phyloP scores from a whole-genome alignment of 2,329 filamentous ascomycete species.

The Neospermospora avenae region DNA sequence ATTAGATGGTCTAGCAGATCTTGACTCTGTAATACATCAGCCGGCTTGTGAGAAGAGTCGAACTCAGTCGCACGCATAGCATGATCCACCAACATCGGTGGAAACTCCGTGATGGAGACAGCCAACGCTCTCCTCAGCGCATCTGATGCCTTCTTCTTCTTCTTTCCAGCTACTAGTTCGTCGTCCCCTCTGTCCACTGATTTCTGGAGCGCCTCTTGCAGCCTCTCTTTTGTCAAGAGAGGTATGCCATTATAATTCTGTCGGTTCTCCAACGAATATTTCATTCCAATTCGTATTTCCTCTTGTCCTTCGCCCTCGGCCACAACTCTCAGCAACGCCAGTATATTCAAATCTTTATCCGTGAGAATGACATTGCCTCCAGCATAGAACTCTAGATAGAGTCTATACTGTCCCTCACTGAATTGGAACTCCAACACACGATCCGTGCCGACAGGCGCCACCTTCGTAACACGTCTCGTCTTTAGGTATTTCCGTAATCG shows the following conservation, averaged over 20 bases:
- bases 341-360: conserved; percentile 76
- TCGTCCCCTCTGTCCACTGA: conserved; percentile 57
- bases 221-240: conserved; percentile 67
- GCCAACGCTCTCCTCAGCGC: conserved; percentile 77
- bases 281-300: conserved; percentile 70
- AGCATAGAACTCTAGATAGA: conserved; percentile 96
- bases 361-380: conserved; percentile 93
- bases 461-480: conserved; percentile 75
- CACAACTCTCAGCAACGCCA: conserved; percentile 78
- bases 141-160: conserved; percentile 71
- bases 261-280: conserved; percentile 76
- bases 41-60: conserved; percentile 63
- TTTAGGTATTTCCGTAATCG: conserved; percentile 85
- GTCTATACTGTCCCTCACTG: conserved; percentile 80
- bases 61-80: conserved; percentile 68
- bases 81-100: conserved; percentile 85
- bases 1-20: conserved; percentile 64
- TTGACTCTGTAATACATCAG: conserved; percentile 67
- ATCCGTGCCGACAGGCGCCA: conserved; percentile 88
- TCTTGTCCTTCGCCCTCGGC: conserved; percentile 80
- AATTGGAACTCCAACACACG: conserved; percentile 90
- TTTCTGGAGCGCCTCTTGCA: conserved; percentile 66
- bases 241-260: conserved; percentile 81
- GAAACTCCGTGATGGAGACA: conserved; percentile 81
- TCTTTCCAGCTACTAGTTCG: conserved; percentile 53